A percentile compares a stretch with the other conserved stretches of the same genome.
These are phyloP conservation scores for Neostapfia colusana DNA, from an alignment of 176 grass and related monocot genomes.

Conservation along the genomic window DNA sequence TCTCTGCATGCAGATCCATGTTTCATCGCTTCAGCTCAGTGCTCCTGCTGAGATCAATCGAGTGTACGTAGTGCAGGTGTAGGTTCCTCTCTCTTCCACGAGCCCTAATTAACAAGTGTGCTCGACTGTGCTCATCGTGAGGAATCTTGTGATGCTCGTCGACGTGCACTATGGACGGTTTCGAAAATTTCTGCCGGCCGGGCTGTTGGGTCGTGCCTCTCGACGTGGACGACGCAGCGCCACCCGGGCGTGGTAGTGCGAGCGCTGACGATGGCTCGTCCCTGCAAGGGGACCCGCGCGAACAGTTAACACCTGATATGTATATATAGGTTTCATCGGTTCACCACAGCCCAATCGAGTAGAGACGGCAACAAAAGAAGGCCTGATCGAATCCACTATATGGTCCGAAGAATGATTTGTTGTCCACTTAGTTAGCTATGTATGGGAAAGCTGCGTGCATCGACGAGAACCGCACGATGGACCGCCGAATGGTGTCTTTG, in stretches of 20 bases:
- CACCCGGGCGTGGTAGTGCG: neutral
- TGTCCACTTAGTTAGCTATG: neutral
- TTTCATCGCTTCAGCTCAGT: neutral
- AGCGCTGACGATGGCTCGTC: neutral
- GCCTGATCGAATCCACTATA: too few relatives aligned
- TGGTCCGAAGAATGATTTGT: neutral
- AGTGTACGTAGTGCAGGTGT: neutral
- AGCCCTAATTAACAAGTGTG: neutral
- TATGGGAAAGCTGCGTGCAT: neutral
- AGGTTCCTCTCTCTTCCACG: neutral
- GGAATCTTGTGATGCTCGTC: neutral
- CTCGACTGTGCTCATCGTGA: neutral
- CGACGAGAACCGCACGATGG: conserved; percentile 6
- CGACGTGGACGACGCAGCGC: neutral
- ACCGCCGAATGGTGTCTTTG: neutral
- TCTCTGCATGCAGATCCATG: neutral
- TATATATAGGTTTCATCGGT: neutral
- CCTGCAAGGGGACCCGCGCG: neutral
- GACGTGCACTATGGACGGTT: neutral
- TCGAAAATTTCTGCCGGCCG: neutral
- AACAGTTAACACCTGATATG: too few relatives aligned
- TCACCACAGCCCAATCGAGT: neutral
- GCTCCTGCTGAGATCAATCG: too few relatives aligned
- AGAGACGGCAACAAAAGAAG: neutral
- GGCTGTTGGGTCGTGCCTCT: neutral